Evolutionary conservation across 805 yeast species (phyloP).

Genomic region (Metschnikowia similis): DNA sequence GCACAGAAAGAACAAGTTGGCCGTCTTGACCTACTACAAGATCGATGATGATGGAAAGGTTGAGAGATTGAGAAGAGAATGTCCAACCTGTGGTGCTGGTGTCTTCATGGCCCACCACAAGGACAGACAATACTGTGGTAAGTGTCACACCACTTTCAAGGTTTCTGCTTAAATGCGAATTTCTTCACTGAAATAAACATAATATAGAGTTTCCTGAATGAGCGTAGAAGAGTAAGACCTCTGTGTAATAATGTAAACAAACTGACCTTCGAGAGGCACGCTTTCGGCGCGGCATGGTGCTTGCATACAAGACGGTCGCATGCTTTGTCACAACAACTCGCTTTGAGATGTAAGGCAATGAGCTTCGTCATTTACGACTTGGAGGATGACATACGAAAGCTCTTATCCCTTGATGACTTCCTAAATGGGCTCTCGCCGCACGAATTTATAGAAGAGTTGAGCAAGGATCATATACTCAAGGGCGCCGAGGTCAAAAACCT

Average conservation of each 20-base stretch:
- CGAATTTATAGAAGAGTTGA: constrained; percentile 75
- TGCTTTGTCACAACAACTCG: not conserved
- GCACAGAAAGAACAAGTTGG: constrained; percentile 99
- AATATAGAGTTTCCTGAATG: constrained; percentile 2
- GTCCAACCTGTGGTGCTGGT: constrained; percentile 97
- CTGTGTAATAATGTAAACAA: not conserved
- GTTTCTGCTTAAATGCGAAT: constrained; percentile 18
- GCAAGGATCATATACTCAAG: constrained; percentile 58
- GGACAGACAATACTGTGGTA: constrained; percentile 99
- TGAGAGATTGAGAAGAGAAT: constrained; percentile 98
- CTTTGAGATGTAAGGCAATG: constrained; percentile 18
- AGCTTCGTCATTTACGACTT: constrained; percentile 53
- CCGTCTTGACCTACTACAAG: constrained; percentile 99
- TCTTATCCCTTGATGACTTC: constrained; percentile 58
- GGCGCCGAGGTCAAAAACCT: constrained; percentile 48
- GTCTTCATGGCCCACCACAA: constrained; percentile 99
- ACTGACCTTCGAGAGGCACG: not conserved
- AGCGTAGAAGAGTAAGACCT: not conserved
- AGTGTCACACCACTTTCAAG: constrained; percentile 94
- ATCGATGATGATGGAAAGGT: constrained; percentile 98
- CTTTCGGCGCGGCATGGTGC: not conserved
- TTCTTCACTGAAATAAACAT: constrained; percentile 8
- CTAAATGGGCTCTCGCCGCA: constrained; percentile 66
- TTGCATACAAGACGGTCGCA: not conserved
- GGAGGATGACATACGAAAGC: constrained; percentile 56